A percentile compares a stretch with the other conserved stretches of the same genome.
Evolutionary conservation across 1,284 basidiomycete genomes (phyloP).

Genomic region (Takashimella tepidaria): DNA sequence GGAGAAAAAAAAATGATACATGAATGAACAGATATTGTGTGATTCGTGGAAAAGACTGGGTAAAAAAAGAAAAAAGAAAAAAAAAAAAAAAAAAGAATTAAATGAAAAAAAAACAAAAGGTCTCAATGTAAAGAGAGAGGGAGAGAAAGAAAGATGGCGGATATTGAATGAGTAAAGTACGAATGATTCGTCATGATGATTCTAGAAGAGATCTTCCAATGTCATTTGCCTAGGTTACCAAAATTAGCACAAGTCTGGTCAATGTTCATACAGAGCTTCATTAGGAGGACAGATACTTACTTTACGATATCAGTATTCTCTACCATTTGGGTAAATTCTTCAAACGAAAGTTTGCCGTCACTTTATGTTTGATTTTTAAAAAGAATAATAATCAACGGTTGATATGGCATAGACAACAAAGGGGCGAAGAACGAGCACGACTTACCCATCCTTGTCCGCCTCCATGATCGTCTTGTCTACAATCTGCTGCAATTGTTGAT

Average conservation of each 20-base stretch:
- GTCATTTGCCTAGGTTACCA: slow-evolving; percentile 91
- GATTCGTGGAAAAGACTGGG: background rate
- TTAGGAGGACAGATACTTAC: slow-evolving; percentile 25
- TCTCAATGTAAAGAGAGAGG: too few species aligned
- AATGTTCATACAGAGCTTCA: background rate
- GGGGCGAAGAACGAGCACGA: background rate
- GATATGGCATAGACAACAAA: background rate
- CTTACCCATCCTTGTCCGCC: slow-evolving; percentile 82
- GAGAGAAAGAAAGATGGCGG: too few species aligned
- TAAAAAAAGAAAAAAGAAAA: background rate
- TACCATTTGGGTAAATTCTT: slow-evolving; percentile 95
- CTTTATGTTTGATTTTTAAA: slow-evolving; percentile 36
- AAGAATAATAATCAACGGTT: background rate
- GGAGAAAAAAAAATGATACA: background rate
- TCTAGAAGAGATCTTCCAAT: slow-evolving; percentile 81
- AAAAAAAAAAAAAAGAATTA: background rate
- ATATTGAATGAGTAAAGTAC: too few species aligned
- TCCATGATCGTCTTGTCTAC: slow-evolving; percentile 99
- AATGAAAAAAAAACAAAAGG: too few species aligned
- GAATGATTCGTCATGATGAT: too few species aligned
- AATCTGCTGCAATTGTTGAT: slow-evolving; percentile 98
- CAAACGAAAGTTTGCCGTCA: slow-evolving; percentile 94
- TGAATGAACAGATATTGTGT: background rate
- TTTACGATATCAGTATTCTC: slow-evolving; percentile 69
- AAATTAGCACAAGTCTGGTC: background rate